These are phyloP conservation scores for Rhodotorula sphaerocarpa DNA, from an alignment of 768 basidiomycete genomes.

Conservation along the genomic window DNA sequence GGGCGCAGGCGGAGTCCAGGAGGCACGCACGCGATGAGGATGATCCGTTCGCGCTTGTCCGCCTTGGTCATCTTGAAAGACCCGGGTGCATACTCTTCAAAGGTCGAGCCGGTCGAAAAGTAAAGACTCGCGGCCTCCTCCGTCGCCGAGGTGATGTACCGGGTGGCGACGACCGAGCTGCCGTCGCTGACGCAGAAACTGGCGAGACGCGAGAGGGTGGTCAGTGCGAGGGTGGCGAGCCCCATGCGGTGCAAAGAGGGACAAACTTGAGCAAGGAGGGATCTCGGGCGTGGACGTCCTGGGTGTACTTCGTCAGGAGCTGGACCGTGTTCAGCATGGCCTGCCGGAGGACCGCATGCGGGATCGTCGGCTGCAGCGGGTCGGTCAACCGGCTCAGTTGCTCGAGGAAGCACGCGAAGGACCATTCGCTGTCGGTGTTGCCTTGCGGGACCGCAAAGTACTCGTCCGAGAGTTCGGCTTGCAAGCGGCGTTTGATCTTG, in stretches of 20 bases:
- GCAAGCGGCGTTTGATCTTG: conserved; percentile 70
- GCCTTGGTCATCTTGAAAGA: conserved; percentile 82
- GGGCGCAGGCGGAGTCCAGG: too few species aligned
- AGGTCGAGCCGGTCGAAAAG: conserved; percentile 60
- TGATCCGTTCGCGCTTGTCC: conserved; percentile 91
- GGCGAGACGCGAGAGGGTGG: conserved; percentile 58
- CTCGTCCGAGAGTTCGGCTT: conserved; percentile 66
- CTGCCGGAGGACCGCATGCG: conserved; percentile 60
- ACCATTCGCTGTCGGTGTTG: conserved; percentile 98
- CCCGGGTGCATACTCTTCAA: conserved; percentile 78
- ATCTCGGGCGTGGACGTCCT: conserved; percentile 53
- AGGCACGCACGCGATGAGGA: conserved; percentile 55
- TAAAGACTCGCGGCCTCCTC: conserved; percentile 84
- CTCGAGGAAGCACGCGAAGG: conserved; percentile 81
- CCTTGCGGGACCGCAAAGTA: conserved; percentile 81
- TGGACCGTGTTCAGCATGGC: conserved; percentile 86
- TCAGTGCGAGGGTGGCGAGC: too few species aligned
- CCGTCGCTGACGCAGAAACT: conserved; percentile 98
- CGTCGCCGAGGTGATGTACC: conserved; percentile 83
- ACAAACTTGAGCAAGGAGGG: conserved; percentile 36
- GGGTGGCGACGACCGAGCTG: conserved; percentile 80
- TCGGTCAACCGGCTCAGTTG: conserved; percentile 43
- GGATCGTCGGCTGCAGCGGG: conserved; percentile 65
- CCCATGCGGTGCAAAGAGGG: neutral
- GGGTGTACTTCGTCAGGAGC: conserved; percentile 64